Evolutionary conservation across 495 filamentous ascomycete genomes (phyloP).

Genomic region (Aspergillus heteromorphus): DNA sequence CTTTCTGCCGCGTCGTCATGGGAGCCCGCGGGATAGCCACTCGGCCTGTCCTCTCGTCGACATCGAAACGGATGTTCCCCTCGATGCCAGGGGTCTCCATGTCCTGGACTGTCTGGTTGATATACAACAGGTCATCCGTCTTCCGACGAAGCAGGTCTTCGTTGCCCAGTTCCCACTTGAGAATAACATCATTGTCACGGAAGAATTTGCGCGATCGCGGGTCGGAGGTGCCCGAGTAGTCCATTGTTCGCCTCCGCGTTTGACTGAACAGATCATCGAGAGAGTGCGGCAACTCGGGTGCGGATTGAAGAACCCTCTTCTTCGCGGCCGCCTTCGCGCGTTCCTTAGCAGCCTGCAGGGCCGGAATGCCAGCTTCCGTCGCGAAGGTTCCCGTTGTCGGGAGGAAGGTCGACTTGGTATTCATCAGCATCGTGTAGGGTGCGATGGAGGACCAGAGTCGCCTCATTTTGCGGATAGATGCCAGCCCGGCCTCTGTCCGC

Average conservation of each 20-base stretch:
- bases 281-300: constrained; percentile 17
- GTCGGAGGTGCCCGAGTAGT: constrained; percentile 7
- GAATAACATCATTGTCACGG: constrained; percentile 24
- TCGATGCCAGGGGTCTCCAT: constrained; percentile 30
- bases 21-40: not conserved
- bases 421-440: constrained; percentile 41
- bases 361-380: constrained; percentile 23
- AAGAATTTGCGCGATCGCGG: constrained; percentile 20
- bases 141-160: constrained; percentile 24
- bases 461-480: constrained; percentile 10
- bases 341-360: constrained; percentile 4
- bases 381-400: constrained; percentile 41
- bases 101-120: constrained; percentile 31
- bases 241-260: constrained; percentile 7
- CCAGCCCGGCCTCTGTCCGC: not conserved
- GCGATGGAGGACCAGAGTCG: constrained; percentile 20
- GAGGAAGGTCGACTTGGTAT: constrained; percentile 40
- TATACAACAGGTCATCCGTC: constrained; percentile 21
- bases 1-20: constrained; percentile 5
- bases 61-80: constrained; percentile 31
- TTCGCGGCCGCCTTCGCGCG: not conserved
- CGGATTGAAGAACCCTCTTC: not conserved
- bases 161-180: constrained; percentile 34
- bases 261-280: constrained; percentile 24
- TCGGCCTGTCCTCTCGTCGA: constrained; percentile 11